Percentiles rank a stretch among this genome's conserved stretches.
Conservation (phyloP, 2,329 filamentous ascomycete species). For the Fusarium sublunatum region DNA sequence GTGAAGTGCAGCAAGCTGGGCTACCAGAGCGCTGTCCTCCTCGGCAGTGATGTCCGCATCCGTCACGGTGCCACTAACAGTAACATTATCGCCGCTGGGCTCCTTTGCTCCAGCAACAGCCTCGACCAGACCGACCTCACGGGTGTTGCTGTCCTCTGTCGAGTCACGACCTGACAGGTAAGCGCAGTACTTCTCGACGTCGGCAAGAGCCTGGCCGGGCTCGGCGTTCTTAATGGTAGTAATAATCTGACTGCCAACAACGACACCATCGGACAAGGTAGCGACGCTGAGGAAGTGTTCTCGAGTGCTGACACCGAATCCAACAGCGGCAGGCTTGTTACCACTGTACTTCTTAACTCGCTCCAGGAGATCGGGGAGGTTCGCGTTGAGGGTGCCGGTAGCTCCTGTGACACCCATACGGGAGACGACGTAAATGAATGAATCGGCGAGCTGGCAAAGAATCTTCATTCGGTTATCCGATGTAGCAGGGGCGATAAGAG, state of each 20-base stretch:
- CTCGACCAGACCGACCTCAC: conserved; percentile 78
- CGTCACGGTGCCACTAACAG: conserved; percentile 70
- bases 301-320: conserved; percentile 94
- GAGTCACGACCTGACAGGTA: conserved; percentile 66
- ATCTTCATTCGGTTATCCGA: conserved; percentile 94
- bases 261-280: conserved; percentile 88
- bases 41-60: conserved; percentile 72
- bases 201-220: conserved; percentile 62
- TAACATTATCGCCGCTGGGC: conserved; percentile 53
- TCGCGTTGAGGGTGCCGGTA: conserved; percentile 81
- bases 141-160: conserved; percentile 57
- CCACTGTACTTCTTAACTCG: conserved; percentile 94
- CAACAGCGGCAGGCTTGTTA: conserved; percentile 89
- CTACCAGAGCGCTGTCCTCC: conserved; percentile 72
- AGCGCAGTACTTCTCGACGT: conserved; percentile 88
- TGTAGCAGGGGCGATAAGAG: conserved; percentile 94
- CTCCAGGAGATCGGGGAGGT: conserved; percentile 82
- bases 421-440: conserved; percentile 98
- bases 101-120: conserved; percentile 67
- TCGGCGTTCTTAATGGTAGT: conserved; percentile 69
- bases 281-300: conserved; percentile 93
- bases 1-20: conserved; percentile 86
- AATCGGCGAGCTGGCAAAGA: conserved; percentile 95
- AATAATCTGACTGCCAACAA: conserved; percentile 96
- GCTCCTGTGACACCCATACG: conserved; percentile 97